These are phyloP conservation scores for Lepraria neglecta DNA, from an alignment of 495 filamentous ascomycete species.

Conservation along the genomic window DNA sequence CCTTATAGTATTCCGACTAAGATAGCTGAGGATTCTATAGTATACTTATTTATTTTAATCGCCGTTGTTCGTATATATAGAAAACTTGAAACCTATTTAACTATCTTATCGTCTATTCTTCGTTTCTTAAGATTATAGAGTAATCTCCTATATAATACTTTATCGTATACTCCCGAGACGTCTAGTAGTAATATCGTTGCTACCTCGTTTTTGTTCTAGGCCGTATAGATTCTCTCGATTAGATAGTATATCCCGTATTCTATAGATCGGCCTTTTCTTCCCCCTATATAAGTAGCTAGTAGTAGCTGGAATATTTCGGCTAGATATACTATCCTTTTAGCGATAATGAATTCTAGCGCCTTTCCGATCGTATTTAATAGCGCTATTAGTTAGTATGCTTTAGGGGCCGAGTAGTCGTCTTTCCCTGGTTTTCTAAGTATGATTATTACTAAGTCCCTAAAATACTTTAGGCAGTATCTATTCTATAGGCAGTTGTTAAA, in stretches of 20 bases:
- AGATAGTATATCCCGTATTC: neutral
- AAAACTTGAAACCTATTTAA: neutral
- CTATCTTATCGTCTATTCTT: neutral
- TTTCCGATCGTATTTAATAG: too few species aligned
- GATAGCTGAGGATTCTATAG: neutral
- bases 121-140: neutral
- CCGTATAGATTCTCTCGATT: neutral
- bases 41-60: neutral
- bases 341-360: too few species aligned
- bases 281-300: too few species aligned
- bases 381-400: too few species aligned
- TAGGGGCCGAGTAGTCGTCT: too few species aligned
- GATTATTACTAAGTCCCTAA: too few species aligned
- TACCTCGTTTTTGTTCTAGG: neutral
- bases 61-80: neutral
- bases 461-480: too few species aligned
- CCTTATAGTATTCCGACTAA: neutral
- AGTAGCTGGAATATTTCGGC: too few species aligned
- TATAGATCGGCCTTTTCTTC: neutral
- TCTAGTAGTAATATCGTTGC: neutral
- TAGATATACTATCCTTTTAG: too few species aligned
- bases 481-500: too few species aligned
- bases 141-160: neutral
- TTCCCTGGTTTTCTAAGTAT: too few species aligned
- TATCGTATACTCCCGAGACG: neutral